Percentiles rank a stretch among this genome's conserved stretches.
Evolutionary conservation across 2,329 filamentous ascomycete species (phyloP).

Genomic region (Claviceps citrina): DNA sequence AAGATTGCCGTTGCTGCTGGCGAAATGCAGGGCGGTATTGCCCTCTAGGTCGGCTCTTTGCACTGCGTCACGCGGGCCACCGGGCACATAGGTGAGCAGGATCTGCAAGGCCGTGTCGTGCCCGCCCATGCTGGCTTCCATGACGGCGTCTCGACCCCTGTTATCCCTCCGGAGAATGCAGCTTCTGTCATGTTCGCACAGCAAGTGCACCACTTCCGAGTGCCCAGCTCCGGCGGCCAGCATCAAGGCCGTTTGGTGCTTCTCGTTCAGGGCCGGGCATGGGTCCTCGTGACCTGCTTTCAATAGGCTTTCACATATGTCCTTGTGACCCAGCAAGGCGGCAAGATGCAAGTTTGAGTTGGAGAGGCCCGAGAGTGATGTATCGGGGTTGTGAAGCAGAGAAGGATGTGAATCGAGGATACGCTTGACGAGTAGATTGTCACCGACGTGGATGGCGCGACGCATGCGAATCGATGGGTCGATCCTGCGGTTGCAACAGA

Average conservation of each 20-base stretch:
- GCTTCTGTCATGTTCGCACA: conserved; percentile 47
- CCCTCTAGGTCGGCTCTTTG: conserved; percentile 50
- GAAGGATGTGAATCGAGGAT: conserved; percentile 59
- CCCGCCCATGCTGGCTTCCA: conserved; percentile 45
- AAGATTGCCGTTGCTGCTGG: conserved; percentile 65
- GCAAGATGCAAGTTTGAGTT: conserved; percentile 78
- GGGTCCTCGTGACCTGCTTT: conserved; percentile 59
- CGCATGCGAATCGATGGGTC: conserved; percentile 62
- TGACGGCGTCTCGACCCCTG: conserved; percentile 55
- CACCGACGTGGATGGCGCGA: conserved; percentile 64
- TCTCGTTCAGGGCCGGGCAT: conserved; percentile 61
- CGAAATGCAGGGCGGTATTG: conserved; percentile 81
- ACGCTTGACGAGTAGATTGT: conserved; percentile 55
- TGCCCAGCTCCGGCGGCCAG: conserved; percentile 56
- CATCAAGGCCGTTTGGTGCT: conserved; percentile 69
- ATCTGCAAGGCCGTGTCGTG: conserved; percentile 52
- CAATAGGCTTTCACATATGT: conserved; percentile 56
- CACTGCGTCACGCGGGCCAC: conserved; percentile 37
- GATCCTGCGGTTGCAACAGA: conserved; percentile 39
- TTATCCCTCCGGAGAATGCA: conserved; percentile 51
- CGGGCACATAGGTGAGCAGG: conserved; percentile 43
- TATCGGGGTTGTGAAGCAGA: conserved; percentile 66
- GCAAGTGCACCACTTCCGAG: conserved; percentile 56
- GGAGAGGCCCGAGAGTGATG: conserved; percentile 48
- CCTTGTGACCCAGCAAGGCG: conserved; percentile 52